These are phyloP conservation scores for Apiotrichum laibachii DNA, from an alignment of 1,284 basidiomycete genomes.

Conservation along the genomic window DNA sequence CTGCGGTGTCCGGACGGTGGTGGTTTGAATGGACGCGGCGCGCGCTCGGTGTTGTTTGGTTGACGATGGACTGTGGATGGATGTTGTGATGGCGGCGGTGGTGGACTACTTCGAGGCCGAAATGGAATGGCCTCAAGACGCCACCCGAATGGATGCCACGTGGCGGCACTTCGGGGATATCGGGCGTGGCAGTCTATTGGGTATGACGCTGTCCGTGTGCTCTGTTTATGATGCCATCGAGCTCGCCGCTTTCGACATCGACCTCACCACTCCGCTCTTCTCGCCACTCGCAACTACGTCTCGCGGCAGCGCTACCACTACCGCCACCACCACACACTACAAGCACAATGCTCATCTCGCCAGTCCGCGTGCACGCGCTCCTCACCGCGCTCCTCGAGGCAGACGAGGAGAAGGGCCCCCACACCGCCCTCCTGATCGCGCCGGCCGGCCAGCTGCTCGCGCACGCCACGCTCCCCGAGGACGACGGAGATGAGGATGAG, in stretches of 20 bases:
- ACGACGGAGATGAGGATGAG: constrained; percentile 14
- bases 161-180: background rate
- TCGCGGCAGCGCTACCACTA: background rate
- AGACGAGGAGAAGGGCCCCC: constrained; percentile 21
- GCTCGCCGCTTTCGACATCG: too few species aligned
- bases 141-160: background rate
- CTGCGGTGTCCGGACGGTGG: too few species aligned
- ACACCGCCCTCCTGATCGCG: constrained; percentile 35
- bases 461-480: constrained; percentile 19
- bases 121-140: background rate
- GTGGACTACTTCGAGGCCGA: background rate
- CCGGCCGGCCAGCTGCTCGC: constrained; percentile 32
- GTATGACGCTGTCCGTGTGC: too few species aligned
- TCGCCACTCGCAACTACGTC: background rate
- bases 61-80: background rate
- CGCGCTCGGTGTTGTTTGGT: too few species aligned
- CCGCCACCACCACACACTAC: background rate
- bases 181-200: background rate
- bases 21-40: too few species aligned
- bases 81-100: background rate
- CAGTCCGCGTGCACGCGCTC: constrained; percentile 15
- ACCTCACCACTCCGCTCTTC: too few species aligned
- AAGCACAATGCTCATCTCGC: constrained; percentile 21
- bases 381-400: constrained; percentile 13
- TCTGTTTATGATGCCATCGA: too few species aligned